These are phyloP conservation scores for Lunularia cruciata DNA, from an alignment of 225 moss, liverwort and hornwort species.

Conservation along the genomic window DNA sequence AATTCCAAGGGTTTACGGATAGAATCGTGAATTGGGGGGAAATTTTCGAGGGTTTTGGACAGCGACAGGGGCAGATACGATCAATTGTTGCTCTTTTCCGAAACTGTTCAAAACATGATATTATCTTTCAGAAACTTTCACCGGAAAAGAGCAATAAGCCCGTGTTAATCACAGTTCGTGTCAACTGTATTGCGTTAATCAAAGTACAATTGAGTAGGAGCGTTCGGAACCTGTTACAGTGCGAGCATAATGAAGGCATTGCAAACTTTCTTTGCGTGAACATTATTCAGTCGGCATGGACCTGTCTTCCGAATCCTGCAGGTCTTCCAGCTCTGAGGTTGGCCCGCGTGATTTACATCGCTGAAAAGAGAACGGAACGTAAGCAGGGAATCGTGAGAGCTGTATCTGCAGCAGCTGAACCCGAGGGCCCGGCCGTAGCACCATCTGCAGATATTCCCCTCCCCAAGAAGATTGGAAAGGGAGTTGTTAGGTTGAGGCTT, in stretches of 20 bases:
- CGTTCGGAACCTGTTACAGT: not conserved
- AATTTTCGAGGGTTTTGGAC: no score
- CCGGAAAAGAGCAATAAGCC: no score
- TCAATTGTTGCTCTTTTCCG: no score
- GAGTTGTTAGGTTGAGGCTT: conserved; percentile 48
- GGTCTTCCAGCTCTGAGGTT: conserved; percentile 26
- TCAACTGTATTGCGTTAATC: no score
- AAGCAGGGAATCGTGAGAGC: not conserved
- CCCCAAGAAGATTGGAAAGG: conserved; percentile 46
- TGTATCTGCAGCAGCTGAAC: conserved; percentile 23
- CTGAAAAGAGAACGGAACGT: conserved; percentile 17
- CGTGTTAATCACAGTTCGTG: no score
- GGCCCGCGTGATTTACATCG: conserved; percentile 27
- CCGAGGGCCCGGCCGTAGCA: conserved; percentile 23
- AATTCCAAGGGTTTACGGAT: not conserved
- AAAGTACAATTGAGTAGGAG: not conserved
- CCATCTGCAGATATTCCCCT: conserved; percentile 27
- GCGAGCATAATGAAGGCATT: not conserved
- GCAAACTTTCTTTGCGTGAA: not conserved
- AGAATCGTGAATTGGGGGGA: no score
- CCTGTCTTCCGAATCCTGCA: not conserved
- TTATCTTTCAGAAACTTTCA: no score
- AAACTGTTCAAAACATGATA: no score
- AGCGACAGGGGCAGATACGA: no score
- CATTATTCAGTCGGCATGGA: not conserved